Conservation (phyloP, 345 rosid species). For the Eucalyptus coolabah region DNA sequence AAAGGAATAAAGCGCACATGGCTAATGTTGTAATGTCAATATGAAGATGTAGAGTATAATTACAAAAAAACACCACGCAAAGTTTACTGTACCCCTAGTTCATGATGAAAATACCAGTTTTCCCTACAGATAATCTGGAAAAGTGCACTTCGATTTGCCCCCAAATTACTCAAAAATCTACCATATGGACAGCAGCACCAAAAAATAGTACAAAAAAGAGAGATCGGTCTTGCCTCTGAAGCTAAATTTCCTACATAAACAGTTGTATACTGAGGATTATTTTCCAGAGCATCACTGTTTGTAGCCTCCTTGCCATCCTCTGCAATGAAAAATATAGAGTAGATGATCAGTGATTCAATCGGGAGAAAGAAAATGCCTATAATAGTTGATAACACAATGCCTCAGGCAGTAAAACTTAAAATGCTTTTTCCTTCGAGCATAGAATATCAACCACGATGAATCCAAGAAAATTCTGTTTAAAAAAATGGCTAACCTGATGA, state of each 20-base stretch:
- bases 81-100: background rate
- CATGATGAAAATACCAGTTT: background rate
- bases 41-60: background rate
- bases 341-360: background rate
- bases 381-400: background rate
- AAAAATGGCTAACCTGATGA: slow-evolving; percentile 45
- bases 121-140: background rate
- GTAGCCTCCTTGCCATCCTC: slow-evolving; percentile 82
- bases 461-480: background rate
- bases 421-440: background rate
- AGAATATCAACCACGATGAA: background rate
- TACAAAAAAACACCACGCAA: accelerated
- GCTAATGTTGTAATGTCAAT: background rate
- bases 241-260: slow-evolving; percentile 97
- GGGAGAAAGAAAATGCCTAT: background rate
- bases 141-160: background rate
- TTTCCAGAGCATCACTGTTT: slow-evolving; percentile 80
- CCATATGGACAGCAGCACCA: background rate
- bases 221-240: slow-evolving; percentile 47
- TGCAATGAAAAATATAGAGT: slow-evolving; percentile 8
- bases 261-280: slow-evolving; percentile 87
- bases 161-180: background rate
- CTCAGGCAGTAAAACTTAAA: background rate
- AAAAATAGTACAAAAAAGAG: background rate
- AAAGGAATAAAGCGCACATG: background rate